These are phyloP conservation scores for Citeromyces hawaiiensis DNA, from an alignment of 1,139 yeast species.

Conservation along the genomic window DNA sequence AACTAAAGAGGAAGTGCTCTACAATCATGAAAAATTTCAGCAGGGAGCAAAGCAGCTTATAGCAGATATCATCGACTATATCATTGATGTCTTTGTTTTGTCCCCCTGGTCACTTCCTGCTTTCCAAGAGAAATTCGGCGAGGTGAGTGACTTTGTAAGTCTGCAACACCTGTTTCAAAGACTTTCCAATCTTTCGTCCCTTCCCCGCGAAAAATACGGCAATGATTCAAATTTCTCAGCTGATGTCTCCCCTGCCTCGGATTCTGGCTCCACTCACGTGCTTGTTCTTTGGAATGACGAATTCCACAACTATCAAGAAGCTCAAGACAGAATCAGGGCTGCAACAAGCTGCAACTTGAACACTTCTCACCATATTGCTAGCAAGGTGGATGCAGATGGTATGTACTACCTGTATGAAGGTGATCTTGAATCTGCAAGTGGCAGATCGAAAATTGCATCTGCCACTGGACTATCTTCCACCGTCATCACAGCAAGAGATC, in stretches of 20 bases:
- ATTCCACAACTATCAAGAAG: constrained; percentile 41
- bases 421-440: constrained; percentile 10
- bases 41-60: constrained; percentile 19
- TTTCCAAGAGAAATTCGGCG: constrained; percentile 13
- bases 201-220: constrained; percentile 5
- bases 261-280: constrained; percentile 10
- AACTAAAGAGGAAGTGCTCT: constrained; percentile 6
- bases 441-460: constrained; percentile 13
- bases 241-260: no score
- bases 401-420: constrained; percentile 12
- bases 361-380: constrained; percentile 22
- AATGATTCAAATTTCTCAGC: constrained; percentile 8
- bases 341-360: constrained; percentile 18
- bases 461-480: constrained; percentile 43
- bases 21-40: constrained; percentile 6
- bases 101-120: constrained; percentile 16
- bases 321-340: constrained; percentile 25
- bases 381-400: constrained; percentile 16
- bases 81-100: constrained; percentile 27
- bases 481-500: constrained; percentile 15
- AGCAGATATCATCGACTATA: constrained; percentile 27
- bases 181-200: neutral
- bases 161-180: constrained; percentile 3
- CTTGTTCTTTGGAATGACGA: constrained; percentile 67
- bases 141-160: neutral